phyloP scores from a whole-genome alignment of 805 yeast species.

The Myxozyma geophila region DNA sequence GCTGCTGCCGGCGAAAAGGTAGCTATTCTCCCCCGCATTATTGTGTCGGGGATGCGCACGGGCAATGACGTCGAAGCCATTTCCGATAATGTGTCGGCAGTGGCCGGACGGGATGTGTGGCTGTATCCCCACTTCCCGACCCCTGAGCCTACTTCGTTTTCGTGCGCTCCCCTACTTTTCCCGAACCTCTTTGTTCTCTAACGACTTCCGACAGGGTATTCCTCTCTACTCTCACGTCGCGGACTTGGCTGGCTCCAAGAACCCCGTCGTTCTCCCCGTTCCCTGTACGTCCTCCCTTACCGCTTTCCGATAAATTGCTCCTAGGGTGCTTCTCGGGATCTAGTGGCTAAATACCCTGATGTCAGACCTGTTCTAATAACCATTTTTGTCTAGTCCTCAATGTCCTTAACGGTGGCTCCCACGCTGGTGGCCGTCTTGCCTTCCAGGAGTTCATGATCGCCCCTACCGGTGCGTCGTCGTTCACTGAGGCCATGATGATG shows the following conservation, averaged over 20 bases:
- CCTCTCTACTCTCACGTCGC: constrained; percentile 94
- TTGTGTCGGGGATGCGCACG: constrained; percentile 5
- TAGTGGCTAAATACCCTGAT: background rate
- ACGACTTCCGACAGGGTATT: constrained; percentile 52
- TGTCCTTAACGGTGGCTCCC: constrained; percentile 99
- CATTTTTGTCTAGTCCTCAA: constrained; percentile 70
- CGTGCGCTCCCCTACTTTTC: constrained; percentile 11
- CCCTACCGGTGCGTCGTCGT: constrained; percentile 86
- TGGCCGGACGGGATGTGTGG: background rate
- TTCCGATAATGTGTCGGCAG: constrained; percentile 2
- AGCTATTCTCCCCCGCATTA: background rate
- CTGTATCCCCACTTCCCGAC: constrained; percentile 7
- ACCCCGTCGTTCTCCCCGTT: constrained; percentile 94
- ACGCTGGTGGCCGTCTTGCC: constrained; percentile 99
- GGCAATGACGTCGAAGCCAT: constrained; percentile 4
- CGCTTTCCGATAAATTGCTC: background rate
- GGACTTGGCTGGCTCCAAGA: constrained; percentile 73
- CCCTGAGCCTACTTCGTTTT: constrained; percentile 15
- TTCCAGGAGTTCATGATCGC: constrained; percentile 99
- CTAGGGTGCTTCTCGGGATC: background rate
- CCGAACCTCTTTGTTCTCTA: constrained; percentile 9
- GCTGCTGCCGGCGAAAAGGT: constrained; percentile 95
- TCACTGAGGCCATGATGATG: constrained; percentile 94
- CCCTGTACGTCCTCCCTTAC: constrained; percentile 52
- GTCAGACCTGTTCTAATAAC: background rate